phyloP scores from a whole-genome alignment of 2,329 filamentous ascomycete genomes.

The Penicillium sp. region DNA sequence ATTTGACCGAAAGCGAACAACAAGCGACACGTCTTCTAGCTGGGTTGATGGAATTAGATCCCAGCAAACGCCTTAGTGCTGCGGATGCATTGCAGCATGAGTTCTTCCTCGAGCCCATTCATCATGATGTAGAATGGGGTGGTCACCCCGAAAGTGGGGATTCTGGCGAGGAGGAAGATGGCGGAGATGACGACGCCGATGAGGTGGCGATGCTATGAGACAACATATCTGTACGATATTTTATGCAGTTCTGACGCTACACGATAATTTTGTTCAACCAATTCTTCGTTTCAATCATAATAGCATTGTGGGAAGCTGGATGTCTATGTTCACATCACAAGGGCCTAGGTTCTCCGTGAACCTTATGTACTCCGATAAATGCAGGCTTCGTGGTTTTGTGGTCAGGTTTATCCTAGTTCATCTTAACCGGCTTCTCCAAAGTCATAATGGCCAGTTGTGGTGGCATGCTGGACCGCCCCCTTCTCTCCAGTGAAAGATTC shows the following conservation, averaged over 20 bases:
- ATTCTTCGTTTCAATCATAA: neutral
- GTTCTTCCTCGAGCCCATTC: conserved; percentile 48
- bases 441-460: conserved; percentile 53
- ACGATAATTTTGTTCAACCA: conserved; percentile 6
- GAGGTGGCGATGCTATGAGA: conserved; percentile 44
- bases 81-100: conserved; percentile 50
- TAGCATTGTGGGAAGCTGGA: too few species aligned
- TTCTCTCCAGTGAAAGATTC: conserved; percentile 50
- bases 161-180: conserved; percentile 37
- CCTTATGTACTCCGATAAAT: conserved; percentile 1
- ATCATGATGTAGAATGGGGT: conserved; percentile 48
- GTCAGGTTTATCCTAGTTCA: neutral
- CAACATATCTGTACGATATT: conserved; percentile 25
- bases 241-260: conserved; percentile 20
- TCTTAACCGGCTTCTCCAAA: conserved; percentile 51
- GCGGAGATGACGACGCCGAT: conserved; percentile 41
- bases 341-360: neutral
- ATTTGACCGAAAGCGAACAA: conserved; percentile 54
- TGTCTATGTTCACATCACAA: neutral
- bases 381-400: neutral
- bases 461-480: conserved; percentile 52
- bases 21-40: conserved; percentile 50
- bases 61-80: conserved; percentile 46
- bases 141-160: conserved; percentile 41
- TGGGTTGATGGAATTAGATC: conserved; percentile 50